Percentiles rank a stretch among this genome's conserved stretches.
Evolutionary conservation across 768 basidiomycete species (phyloP).

Genomic region (Panaeolus papilionaceus): DNA sequence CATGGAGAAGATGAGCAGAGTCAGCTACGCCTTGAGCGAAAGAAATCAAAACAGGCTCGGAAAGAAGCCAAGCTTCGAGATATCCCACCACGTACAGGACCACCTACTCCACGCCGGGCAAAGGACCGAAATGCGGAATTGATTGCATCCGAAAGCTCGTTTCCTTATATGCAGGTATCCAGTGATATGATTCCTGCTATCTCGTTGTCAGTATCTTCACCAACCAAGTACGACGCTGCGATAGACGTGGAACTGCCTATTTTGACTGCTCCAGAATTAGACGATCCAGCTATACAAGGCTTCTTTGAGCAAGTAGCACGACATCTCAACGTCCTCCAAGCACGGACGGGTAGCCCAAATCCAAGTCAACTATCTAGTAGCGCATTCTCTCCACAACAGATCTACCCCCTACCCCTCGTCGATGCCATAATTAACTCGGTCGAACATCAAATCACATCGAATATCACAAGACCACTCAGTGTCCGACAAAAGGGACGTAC

Average conservation of each 20-base stretch:
- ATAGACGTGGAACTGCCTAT: slow-evolving; percentile 42
- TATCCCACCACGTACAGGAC: slow-evolving; percentile 59
- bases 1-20: slow-evolving; percentile 64
- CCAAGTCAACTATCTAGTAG: background rate
- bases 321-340: slow-evolving; percentile 77
- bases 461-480: slow-evolving; percentile 51
- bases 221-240: slow-evolving; percentile 16
- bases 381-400: slow-evolving; percentile 8
- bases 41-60: slow-evolving; percentile 38
- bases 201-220: slow-evolving; percentile 30
- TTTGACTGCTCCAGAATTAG: slow-evolving; percentile 69
- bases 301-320: slow-evolving; percentile 89
- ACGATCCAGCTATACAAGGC: slow-evolving; percentile 78
- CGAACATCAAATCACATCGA: slow-evolving; percentile 14
- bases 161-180: slow-evolving; percentile 27
- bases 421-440: slow-evolving; percentile 21
- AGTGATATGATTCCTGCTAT: slow-evolving; percentile 24
- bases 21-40: slow-evolving; percentile 42
- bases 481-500: slow-evolving; percentile 43
- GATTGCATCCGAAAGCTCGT: slow-evolving; percentile 24
- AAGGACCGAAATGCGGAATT: slow-evolving; percentile 33
- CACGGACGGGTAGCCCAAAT: slow-evolving; percentile 38
- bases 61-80: slow-evolving; percentile 27
- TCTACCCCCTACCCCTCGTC: slow-evolving; percentile 17
- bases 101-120: slow-evolving; percentile 70